Percentiles rank a stretch among this genome's conserved stretches.
These are phyloP conservation scores for Boletus eberwhitei DNA, from an alignment of 768 basidiomycete species.

Conservation along the genomic window DNA sequence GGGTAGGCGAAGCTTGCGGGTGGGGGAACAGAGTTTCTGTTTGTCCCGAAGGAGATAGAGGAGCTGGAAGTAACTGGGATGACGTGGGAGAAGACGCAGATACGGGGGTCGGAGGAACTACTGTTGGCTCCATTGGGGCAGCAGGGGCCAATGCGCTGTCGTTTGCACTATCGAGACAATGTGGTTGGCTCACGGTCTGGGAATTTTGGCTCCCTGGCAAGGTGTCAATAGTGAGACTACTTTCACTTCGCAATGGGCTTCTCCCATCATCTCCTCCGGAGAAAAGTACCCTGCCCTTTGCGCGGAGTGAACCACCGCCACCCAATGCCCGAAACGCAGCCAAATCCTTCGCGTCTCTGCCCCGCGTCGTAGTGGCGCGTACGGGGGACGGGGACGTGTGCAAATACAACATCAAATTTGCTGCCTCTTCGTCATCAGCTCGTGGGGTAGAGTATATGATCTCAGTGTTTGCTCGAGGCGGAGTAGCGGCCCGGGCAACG, in stretches of 20 bases:
- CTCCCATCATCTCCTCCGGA: constrained; percentile 37
- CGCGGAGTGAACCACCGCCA: constrained; percentile 43
- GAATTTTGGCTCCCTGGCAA: constrained; percentile 27
- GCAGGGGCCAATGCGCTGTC: constrained; percentile 19
- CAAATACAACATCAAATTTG: constrained; percentile 81
- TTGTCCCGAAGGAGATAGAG: constrained; percentile 23
- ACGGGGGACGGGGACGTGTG: constrained; percentile 84
- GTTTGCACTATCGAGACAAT: constrained; percentile 15
- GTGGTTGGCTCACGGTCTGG: constrained; percentile 19
- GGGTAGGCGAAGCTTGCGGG: constrained; percentile 36
- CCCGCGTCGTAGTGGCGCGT: constrained; percentile 49
- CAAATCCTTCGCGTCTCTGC: constrained; percentile 47
- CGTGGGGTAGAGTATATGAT: constrained; percentile 45
- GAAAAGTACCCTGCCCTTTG: constrained; percentile 72
- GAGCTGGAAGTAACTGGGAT: constrained; percentile 25
- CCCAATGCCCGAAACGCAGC: constrained; percentile 57
- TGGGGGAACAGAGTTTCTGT: constrained; percentile 21
- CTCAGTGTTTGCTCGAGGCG: constrained; percentile 32
- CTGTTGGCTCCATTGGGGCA: constrained; percentile 29
- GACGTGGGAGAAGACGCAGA: constrained; percentile 20
- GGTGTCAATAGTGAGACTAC: constrained; percentile 22
- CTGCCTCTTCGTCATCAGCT: constrained; percentile 73
- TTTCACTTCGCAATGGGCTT: constrained; percentile 28
- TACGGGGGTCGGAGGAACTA: constrained; percentile 36
- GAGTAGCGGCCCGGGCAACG: constrained; percentile 30